Conservation (phyloP, 495 filamentous ascomycete species). For the Thermothielavioides terrestris region DNA sequence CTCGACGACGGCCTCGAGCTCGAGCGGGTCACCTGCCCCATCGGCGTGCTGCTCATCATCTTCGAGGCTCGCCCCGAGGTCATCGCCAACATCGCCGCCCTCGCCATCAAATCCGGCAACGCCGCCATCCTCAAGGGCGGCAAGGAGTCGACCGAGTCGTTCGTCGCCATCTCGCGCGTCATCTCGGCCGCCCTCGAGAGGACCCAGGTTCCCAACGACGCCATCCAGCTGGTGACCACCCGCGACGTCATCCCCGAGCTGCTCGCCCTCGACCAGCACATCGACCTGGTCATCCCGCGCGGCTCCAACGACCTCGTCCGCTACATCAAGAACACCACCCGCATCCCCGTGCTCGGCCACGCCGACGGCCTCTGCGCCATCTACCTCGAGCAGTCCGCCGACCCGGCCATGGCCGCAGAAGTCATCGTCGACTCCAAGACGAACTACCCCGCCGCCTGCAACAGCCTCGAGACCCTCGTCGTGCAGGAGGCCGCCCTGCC, state of each 20-base stretch:
- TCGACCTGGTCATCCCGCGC: conserved; percentile 92
- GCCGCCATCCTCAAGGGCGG: conserved; percentile 95
- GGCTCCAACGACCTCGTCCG: conserved; percentile 90
- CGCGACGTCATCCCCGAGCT: conserved; percentile 81
- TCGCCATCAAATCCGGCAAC: conserved; percentile 96
- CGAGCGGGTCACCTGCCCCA: conserved; percentile 82
- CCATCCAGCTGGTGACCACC: conserved; percentile 88
- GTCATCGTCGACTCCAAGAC: conserved; percentile 89
- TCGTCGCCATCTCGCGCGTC: conserved; percentile 75
- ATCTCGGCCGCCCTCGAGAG: conserved; percentile 70
- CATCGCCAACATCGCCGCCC: conserved; percentile 96
- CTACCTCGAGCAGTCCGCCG: conserved; percentile 77
- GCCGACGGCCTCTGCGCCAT: conserved; percentile 90
- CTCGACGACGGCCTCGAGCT: conserved; percentile 84
- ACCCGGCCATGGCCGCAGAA: conserved; percentile 58
- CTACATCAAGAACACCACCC: conserved; percentile 79
- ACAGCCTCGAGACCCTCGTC: conserved; percentile 80
- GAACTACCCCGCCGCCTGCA: conserved; percentile 94
- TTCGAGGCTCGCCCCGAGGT: conserved; percentile 98
- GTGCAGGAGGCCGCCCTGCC: conserved; percentile 65
- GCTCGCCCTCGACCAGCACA: conserved; percentile 70
- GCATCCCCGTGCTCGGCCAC: conserved; percentile 93
- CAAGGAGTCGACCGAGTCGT: conserved; percentile 91
- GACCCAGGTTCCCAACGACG: conserved; percentile 73
- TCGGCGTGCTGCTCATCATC: conserved; percentile 92